Percentiles rank a stretch among this genome's conserved stretches.
These are phyloP conservation scores for Didymella arachidicola DNA, from an alignment of 2,329 filamentous ascomycete genomes.

Conservation along the genomic window DNA sequence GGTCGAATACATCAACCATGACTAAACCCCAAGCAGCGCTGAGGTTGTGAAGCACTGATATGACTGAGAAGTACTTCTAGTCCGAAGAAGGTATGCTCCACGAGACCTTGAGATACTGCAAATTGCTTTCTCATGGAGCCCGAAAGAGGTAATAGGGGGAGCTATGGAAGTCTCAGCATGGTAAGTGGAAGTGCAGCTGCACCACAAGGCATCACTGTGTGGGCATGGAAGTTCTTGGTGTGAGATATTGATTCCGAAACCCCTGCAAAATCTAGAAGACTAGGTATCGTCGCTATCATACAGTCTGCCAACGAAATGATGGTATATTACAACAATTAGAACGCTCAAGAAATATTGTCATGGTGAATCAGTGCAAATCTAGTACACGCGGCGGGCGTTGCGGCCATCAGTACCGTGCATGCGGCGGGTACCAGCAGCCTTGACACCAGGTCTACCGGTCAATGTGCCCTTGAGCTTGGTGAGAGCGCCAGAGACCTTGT, in stretches of 20 bases:
- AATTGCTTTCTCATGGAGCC: no score
- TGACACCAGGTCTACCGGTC: slow-evolving; percentile 72
- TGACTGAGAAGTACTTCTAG: no score
- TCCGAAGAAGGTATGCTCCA: no score
- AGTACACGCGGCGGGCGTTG: slow-evolving; percentile 51
- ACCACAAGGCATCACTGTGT: no score
- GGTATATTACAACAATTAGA: slow-evolving; percentile 5
- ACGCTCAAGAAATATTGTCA: slow-evolving; percentile 13
- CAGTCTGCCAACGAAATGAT: neutral
- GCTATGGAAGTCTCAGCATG: neutral
- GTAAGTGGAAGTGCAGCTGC: no score
- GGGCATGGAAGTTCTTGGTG: no score
- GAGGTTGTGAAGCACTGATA: no score
- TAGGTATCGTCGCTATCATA: slow-evolving; percentile 7
- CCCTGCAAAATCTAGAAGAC: neutral
- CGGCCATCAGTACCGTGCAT: slow-evolving; percentile 79
- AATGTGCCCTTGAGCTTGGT: slow-evolving; percentile 75
- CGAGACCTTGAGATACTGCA: no score
- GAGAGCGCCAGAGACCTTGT: slow-evolving; percentile 80
- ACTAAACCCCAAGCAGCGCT: no score
- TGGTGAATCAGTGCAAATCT: slow-evolving; percentile 3
- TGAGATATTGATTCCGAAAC: neutral
- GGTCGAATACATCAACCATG: no score
- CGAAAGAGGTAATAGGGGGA: no score
- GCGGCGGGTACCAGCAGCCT: slow-evolving; percentile 77